Percentiles rank a stretch among this genome's conserved stretches.
Conservation (phyloP, 257 asterid genomes). For the Solanum ossicruentum region DNA sequence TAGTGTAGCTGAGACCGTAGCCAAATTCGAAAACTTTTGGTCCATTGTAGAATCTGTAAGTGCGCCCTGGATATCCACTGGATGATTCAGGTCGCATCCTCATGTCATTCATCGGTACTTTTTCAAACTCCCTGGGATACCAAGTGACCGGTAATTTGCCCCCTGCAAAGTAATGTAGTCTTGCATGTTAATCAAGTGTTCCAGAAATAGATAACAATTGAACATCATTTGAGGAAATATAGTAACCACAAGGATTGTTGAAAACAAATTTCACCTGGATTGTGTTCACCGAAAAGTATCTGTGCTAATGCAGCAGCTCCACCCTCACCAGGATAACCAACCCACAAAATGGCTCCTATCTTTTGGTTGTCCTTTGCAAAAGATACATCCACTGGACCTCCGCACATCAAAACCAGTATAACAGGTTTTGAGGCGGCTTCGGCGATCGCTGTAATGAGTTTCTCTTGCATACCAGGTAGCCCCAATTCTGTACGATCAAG, state of each 20-base stretch:
- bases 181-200: not conserved
- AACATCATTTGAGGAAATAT: not conserved
- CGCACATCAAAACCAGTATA: slow-evolving; percentile 35
- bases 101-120: slow-evolving; percentile 61
- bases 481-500: slow-evolving; percentile 34
- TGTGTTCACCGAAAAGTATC: slow-evolving; percentile 43
- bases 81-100: slow-evolving; percentile 56
- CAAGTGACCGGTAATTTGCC: slow-evolving; percentile 60
- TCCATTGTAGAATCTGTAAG: slow-evolving; percentile 59
- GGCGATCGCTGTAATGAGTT: slow-evolving; percentile 26
- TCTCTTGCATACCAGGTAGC: slow-evolving; percentile 47
- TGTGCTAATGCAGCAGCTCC: slow-evolving; percentile 57
- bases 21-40: slow-evolving; percentile 47
- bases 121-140: slow-evolving; percentile 45
- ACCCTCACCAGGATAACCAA: slow-evolving; percentile 61
- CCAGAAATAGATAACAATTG: not conserved
- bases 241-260: not conserved
- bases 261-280: slow-evolving; percentile 31
- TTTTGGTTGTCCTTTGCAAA: slow-evolving; percentile 39
- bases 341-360: slow-evolving; percentile 32
- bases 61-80: slow-evolving; percentile 55
- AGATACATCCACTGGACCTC: slow-evolving; percentile 65
- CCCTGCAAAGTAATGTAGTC: slow-evolving; percentile 18
- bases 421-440: slow-evolving; percentile 31
- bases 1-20: slow-evolving; percentile 59